A percentile compares a stretch with the other conserved stretches of the same genome.
Evolutionary conservation across 176 grass and related monocot species (phyloP).

Genomic region (sorghum (Sorghum bicolor)): DNA sequence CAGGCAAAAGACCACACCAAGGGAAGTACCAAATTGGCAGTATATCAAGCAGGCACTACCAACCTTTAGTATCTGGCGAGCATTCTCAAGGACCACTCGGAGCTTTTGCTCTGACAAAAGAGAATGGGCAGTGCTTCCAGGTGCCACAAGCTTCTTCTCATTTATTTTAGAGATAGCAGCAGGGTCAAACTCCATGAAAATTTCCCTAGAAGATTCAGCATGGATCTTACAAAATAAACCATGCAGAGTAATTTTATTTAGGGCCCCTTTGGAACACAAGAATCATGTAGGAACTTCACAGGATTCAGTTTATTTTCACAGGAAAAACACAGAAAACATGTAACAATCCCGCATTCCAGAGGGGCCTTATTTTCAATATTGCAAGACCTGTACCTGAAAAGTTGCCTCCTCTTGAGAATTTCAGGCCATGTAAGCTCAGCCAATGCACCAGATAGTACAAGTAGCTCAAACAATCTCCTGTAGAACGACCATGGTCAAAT

Average conservation of each 20-base stretch:
- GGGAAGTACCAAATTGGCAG: not conserved
- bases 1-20: not conserved
- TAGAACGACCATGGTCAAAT: slow-evolving; percentile 20
- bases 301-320: not conserved
- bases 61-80: slow-evolving; percentile 74
- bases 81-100: slow-evolving; percentile 73
- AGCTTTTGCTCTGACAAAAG: slow-evolving; percentile 90
- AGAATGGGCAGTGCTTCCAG: slow-evolving; percentile 52
- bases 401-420: slow-evolving; percentile 86
- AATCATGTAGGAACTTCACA: not conserved
- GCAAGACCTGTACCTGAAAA: slow-evolving; percentile 61
- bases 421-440: slow-evolving; percentile 90
- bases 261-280: not conserved
- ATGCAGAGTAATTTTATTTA: not conserved
- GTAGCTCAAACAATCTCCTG: slow-evolving; percentile 93
- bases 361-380: not conserved
- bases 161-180: slow-evolving; percentile 65
- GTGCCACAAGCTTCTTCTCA: slow-evolving; percentile 64
- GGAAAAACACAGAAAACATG: not conserved
- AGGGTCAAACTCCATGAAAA: slow-evolving; percentile 77
- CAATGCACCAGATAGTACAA: slow-evolving; percentile 76
- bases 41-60: slow-evolving; percentile 2
- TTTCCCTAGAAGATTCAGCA: slow-evolving; percentile 59
- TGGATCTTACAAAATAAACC: slow-evolving; percentile 24
- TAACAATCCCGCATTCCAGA: not conserved